Evolutionary conservation across 768 basidiomycete species (phyloP).

Genomic region (Lanmaoa rubissima): DNA sequence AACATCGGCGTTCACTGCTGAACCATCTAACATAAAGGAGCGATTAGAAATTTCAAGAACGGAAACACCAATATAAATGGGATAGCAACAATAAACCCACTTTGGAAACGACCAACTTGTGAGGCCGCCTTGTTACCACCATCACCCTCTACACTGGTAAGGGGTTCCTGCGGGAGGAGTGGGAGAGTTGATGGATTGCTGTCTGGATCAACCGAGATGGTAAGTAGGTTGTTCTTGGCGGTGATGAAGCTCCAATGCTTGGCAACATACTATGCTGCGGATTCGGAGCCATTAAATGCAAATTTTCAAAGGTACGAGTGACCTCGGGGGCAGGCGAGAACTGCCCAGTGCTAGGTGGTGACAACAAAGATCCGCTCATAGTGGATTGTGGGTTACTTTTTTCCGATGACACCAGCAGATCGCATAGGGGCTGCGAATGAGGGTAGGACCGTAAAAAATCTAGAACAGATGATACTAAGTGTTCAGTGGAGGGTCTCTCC

Average conservation of each 20-base stretch:
- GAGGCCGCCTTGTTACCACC: neutral
- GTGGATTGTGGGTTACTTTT: neutral
- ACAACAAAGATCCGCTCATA: neutral
- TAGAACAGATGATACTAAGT: neutral
- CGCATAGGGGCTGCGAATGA: neutral
- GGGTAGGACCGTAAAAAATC: neutral
- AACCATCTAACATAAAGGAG: neutral
- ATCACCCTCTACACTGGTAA: neutral
- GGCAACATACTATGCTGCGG: neutral
- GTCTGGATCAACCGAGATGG: neutral
- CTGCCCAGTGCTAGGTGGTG: neutral
- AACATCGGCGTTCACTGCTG: no score
- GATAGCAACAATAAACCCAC: neutral
- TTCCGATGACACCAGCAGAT: neutral
- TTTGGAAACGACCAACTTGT: neutral
- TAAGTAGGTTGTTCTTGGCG: neutral
- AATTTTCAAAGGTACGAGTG: neutral
- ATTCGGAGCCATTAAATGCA: neutral
- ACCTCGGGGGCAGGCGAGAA: neutral
- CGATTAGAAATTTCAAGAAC: neutral
- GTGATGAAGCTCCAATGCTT: neutral
- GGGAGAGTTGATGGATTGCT: neutral
- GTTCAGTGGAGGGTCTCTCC: conserved; percentile 2
- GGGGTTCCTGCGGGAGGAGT: neutral
- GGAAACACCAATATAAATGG: neutral